These are phyloP conservation scores for Paratinospora sagittata DNA, from an alignment of 164 flowering plant genomes.

Conservation along the genomic window DNA sequence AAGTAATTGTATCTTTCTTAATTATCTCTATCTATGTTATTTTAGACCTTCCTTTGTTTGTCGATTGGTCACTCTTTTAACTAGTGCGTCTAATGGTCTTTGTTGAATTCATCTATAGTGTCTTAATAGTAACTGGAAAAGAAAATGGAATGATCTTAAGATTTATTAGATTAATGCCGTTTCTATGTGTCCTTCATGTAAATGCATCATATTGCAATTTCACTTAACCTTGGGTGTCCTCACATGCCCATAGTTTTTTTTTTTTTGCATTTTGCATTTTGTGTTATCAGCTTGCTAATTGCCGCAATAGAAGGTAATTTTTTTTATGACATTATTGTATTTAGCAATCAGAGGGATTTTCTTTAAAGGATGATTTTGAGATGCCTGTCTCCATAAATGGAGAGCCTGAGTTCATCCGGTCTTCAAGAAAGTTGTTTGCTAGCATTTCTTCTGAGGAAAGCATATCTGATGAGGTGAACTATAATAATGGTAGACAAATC, in stretches of 20 bases:
- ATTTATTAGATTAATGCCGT: neutral
- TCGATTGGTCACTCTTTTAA: too few relatives aligned
- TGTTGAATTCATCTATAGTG: too few relatives aligned
- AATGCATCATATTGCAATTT: neutral
- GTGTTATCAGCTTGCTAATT: neutral
- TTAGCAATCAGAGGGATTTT: conserved; percentile 1
- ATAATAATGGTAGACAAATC: neutral
- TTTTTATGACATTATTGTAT: neutral
- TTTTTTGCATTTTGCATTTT: neutral
- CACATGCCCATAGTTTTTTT: neutral
- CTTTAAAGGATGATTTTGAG: conserved; percentile 28
- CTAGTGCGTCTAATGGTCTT: too few relatives aligned
- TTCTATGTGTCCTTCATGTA: neutral
- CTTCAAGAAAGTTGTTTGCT: conserved; percentile 12
- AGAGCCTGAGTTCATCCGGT: conserved; percentile 11
- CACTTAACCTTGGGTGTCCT: neutral
- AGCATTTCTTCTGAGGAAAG: conserved; percentile 28
- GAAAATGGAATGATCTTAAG: too few relatives aligned
- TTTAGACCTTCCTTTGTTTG: too few relatives aligned
- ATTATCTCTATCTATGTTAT: too few relatives aligned
- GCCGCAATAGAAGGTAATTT: neutral
- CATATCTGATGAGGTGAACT: conserved; percentile 35
- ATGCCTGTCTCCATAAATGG: conserved; percentile 25
- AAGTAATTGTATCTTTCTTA: too few relatives aligned
- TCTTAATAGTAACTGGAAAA: too few relatives aligned